These are phyloP conservation scores for Nidularia sp. DNA, from an alignment of 768 basidiomycete species.

Conservation along the genomic window DNA sequence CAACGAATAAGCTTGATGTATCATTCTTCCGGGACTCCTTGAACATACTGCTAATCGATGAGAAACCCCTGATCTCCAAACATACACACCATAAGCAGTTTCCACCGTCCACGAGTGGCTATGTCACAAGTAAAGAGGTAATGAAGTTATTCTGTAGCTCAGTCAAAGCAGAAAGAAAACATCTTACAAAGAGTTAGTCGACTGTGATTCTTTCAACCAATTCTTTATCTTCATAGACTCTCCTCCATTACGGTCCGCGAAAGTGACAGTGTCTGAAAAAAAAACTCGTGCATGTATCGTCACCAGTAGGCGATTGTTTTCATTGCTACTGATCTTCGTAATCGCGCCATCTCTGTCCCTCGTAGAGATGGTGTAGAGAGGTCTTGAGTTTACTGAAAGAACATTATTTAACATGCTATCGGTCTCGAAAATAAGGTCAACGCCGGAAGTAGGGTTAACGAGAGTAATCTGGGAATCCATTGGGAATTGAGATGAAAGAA, in stretches of 20 bases:
- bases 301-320: conserved; percentile 11
- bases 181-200: conserved; percentile 11
- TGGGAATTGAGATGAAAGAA: no score
- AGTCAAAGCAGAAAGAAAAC: neutral
- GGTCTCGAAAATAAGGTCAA: conserved; percentile 14
- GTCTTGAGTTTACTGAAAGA: conserved; percentile 11
- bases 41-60: neutral
- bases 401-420: conserved; percentile 13
- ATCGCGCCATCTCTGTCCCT: conserved; percentile 7
- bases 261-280: conserved; percentile 16
- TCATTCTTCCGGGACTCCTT: neutral
- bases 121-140: neutral
- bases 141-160: neutral
- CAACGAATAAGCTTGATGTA: neutral
- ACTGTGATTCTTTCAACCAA: conserved; percentile 11
- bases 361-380: conserved; percentile 14
- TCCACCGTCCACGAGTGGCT: conserved; percentile 2
- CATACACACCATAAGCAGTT: conserved; percentile 9
- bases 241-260: conserved; percentile 12
- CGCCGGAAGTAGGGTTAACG: conserved; percentile 3
- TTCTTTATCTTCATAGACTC: conserved; percentile 14
- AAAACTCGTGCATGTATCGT: conserved; percentile 11
- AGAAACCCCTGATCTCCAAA: conserved; percentile 8
- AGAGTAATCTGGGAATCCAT: conserved; percentile 10
- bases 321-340: conserved; percentile 14